A percentile compares a stretch with the other conserved stretches of the same genome.
These are phyloP conservation scores for Hyaloscypha bicolor DNA, from an alignment of 495 filamentous ascomycete species.

Conservation along the genomic window DNA sequence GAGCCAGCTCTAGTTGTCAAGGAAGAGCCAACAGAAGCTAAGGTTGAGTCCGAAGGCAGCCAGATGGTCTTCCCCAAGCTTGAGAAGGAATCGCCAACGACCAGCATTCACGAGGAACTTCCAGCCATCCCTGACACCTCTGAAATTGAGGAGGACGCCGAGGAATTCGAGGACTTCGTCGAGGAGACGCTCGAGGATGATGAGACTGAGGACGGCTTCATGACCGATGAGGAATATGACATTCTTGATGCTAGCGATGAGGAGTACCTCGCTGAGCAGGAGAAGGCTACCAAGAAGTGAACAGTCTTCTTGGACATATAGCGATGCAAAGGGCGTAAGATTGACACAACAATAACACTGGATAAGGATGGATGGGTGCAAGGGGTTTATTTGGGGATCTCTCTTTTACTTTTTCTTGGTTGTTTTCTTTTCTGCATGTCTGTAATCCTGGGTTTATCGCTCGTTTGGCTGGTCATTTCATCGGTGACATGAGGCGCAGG, in stretches of 20 bases:
- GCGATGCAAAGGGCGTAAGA: slow-evolving; percentile 20
- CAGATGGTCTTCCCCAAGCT: slow-evolving; percentile 97
- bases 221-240: slow-evolving; percentile 98
- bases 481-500: background rate
- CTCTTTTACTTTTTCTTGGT: slow-evolving; percentile 12
- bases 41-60: slow-evolving; percentile 27
- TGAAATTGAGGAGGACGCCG: slow-evolving; percentile 50
- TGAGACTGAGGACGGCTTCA: slow-evolving; percentile 65
- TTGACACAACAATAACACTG: slow-evolving; percentile 18
- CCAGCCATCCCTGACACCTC: slow-evolving; percentile 32
- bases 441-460: slow-evolving; percentile 5
- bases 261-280: slow-evolving; percentile 62
- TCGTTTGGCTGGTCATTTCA: slow-evolving; percentile 5
- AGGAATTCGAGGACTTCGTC: slow-evolving; percentile 67
- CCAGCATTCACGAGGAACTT: slow-evolving; percentile 64
- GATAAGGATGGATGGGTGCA: slow-evolving; percentile 13
- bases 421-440: slow-evolving; percentile 7
- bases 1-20: slow-evolving; percentile 33
- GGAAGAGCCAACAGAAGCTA: slow-evolving; percentile 35
- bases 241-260: slow-evolving; percentile 95
- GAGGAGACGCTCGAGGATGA: slow-evolving; percentile 64
- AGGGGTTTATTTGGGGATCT: slow-evolving; percentile 9
- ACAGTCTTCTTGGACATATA: slow-evolving; percentile 4
- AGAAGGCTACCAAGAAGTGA: slow-evolving; percentile 35
- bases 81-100: slow-evolving; percentile 87